Base-by-base conservation (phyloP, 2,329 filamentous ascomycete genomes). In the Epichloe glyceriae region DNA sequence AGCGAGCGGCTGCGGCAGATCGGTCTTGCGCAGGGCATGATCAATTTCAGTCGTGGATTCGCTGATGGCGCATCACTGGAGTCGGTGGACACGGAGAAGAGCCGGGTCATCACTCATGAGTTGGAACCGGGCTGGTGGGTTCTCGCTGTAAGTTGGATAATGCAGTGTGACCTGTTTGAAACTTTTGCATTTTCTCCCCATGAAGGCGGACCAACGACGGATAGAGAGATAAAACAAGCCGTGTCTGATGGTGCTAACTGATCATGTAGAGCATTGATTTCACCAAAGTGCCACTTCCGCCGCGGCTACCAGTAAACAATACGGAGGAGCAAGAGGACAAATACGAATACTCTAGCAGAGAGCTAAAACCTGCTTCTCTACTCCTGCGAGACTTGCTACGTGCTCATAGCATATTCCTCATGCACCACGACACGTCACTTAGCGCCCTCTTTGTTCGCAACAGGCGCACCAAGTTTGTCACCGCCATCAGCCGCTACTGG, bases 101-200 rank as follows among this genome's bases (percentile, higher is more conserved):
- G 85, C 47, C 80, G 90, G 34, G 83, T 96, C 35, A 75, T 97
- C 35, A 71, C 96, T 43, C 82, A 88, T 60, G 89, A 98, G 70
- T 70, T 98, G 56, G 91, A 98, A 66, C 73, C 79, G 15, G 86
- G 86, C 33, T 98, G 93, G 93, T 98, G 94, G 94, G 83, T 97
- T 55, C 72, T 97, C 53, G 90, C 88, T 54, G 89, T 94, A 73
- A 62, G 86, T 70, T 19, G 17, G 39, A 20, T n/a, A 17, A 19
- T 19, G 39, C 20, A 20, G 39, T n/a, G 39, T 17, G 39, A 41
- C 10, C 8, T 7, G 10, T 10, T 8, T 39, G 14, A 15, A 8
- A 39, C 22, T 33, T 14, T 38, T 38, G 35, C 8, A 30, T 30
- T 30, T 30, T 30, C 26, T 26, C 26, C 26, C 26, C 26, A 30